Evolutionary conservation across 2,329 filamentous ascomycete genomes (phyloP).

Genomic region (Alternaria sp.): DNA sequence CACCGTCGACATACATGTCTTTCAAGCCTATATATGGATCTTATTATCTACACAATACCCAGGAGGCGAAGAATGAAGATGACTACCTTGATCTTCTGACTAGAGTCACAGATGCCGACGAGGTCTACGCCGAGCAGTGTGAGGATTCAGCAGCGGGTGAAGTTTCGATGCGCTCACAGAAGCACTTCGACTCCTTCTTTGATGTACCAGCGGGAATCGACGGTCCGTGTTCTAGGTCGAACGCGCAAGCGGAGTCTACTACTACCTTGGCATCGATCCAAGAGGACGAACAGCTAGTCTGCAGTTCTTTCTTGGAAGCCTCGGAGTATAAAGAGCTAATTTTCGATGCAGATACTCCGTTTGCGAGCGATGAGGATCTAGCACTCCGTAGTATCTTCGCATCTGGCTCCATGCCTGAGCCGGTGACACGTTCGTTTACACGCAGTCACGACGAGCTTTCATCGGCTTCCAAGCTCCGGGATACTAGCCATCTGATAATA

Average conservation of each 20-base stretch:
- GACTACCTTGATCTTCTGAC: neutral
- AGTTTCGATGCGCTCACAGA: neutral
- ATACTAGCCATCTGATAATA: conserved; percentile 7
- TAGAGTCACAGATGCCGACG: neutral
- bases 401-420: neutral
- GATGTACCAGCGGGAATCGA: too few species aligned
- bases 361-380: neutral
- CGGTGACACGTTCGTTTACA: neutral
- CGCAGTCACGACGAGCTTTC: too few species aligned
- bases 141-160: neutral
- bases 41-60: neutral
- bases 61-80: neutral
- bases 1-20: neutral
- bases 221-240: neutral
- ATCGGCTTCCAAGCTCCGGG: neutral
- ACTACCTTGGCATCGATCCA: neutral
- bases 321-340: conserved; percentile 5
- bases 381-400: neutral
- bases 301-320: neutral
- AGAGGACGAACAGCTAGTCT: neutral
- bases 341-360: conserved; percentile 7
- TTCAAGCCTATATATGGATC: neutral
- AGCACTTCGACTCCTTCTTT: neutral
- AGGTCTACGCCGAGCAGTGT: neutral
- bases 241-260: neutral